Conservation (phyloP, 352 stramenopile genomes). For the Phytopythium boreale region DNA sequence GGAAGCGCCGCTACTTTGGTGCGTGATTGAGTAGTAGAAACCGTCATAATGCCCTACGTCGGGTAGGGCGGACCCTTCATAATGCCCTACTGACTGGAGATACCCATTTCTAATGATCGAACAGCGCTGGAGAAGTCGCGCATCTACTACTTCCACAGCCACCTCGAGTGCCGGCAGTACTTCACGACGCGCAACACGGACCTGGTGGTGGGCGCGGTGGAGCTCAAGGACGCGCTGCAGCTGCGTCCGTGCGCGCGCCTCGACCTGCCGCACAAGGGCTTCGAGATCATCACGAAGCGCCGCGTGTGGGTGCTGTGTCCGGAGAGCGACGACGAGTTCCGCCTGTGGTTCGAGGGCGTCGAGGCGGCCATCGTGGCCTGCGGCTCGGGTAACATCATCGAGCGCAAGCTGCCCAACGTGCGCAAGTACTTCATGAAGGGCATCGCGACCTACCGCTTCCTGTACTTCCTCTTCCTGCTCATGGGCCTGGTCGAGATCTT, state of each 20-base stretch:
- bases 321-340: conserved; percentile 81
- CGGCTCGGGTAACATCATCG: conserved; percentile 81
- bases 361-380: conserved; percentile 70
- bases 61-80: too few relatives aligned
- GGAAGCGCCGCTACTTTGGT: conserved; percentile 73
- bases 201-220: conserved; percentile 60
- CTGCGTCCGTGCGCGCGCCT: conserved; percentile 57
- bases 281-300: conserved; percentile 77
- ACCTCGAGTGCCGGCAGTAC: conserved; percentile 71
- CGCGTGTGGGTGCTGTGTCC: conserved; percentile 86
- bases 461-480: conserved; percentile 81
- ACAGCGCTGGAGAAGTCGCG: conserved; percentile 61
- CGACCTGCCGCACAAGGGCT: conserved; percentile 62
- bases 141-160: conserved; percentile 77
- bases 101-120: background rate
- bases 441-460: conserved; percentile 65
- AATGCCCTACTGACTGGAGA: background rate
- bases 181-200: conserved; percentile 69
- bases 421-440: conserved; percentile 90
- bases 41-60: background rate
- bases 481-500: conserved; percentile 66
- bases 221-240: conserved; percentile 69
- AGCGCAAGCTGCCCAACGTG: conserved; percentile 84
- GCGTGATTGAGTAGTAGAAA: too few relatives aligned
- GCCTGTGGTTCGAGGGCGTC: conserved; percentile 81